Evolutionary conservation across 2,329 filamentous ascomycete species (phyloP).

Genomic region (Ceratocystis diversiconidia): DNA sequence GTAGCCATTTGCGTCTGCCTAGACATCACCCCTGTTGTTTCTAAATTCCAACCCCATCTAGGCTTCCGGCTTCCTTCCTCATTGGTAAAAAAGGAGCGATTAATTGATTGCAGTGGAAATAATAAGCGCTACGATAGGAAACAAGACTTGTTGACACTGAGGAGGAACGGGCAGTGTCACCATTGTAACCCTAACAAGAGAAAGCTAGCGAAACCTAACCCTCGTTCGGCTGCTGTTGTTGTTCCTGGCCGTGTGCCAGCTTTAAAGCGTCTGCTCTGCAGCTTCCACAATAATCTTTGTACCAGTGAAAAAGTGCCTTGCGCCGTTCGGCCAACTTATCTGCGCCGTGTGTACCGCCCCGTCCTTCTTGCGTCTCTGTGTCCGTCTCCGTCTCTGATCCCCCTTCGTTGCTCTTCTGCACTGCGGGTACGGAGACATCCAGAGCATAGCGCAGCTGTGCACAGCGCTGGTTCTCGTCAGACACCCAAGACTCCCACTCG

Average conservation of each 20-base stretch:
- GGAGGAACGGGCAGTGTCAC: too few relatives aligned
- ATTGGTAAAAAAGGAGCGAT: too few relatives aligned
- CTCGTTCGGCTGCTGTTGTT: not conserved
- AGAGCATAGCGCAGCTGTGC: conserved; percentile 34
- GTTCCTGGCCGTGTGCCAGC: conserved; percentile 18
- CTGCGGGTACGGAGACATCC: not conserved
- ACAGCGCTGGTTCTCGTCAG: conserved; percentile 65
- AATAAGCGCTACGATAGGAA: too few relatives aligned
- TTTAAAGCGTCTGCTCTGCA: conserved; percentile 34
- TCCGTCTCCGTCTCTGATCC: conserved; percentile 17
- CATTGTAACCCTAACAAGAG: too few relatives aligned
- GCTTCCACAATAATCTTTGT: conserved; percentile 42
- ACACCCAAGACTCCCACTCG: conserved; percentile 89
- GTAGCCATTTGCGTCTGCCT: too few relatives aligned
- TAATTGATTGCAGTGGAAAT: too few relatives aligned
- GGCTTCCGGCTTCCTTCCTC: too few relatives aligned
- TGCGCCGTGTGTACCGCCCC: conserved; percentile 24
- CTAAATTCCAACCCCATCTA: too few relatives aligned
- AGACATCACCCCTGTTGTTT: too few relatives aligned
- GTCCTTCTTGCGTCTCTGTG: conserved; percentile 25
- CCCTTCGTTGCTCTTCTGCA: too few relatives aligned
- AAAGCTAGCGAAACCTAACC: not conserved
- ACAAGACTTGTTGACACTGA: too few relatives aligned
- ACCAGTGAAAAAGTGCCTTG: conserved; percentile 34
- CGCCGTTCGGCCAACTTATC: conserved; percentile 24